A percentile compares a stretch with the other conserved stretches of the same genome.
Conservation (phyloP, 768 basidiomycete genomes). For the Boletus pseudo-olivaceus region DNA sequence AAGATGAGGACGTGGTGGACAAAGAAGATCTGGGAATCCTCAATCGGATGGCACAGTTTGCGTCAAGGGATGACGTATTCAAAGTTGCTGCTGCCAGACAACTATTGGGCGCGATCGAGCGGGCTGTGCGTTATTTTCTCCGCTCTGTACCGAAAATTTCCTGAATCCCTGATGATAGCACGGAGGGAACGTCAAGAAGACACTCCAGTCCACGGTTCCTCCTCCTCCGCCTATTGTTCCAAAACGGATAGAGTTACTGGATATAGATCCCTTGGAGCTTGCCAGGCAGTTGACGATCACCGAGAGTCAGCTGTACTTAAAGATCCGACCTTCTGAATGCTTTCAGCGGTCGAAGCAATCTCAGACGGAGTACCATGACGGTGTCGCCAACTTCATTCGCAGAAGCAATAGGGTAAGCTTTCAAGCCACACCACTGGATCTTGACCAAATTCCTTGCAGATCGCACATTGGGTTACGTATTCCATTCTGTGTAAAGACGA, state of each 20-base stretch:
- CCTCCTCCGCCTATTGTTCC: constrained; percentile 50
- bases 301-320: constrained; percentile 56
- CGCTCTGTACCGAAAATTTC: neutral
- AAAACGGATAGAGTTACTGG: constrained; percentile 50
- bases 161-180: constrained; percentile 15
- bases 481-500: constrained; percentile 54
- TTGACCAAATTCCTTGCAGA: constrained; percentile 24
- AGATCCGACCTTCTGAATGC: constrained; percentile 60
- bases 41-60: constrained; percentile 51
- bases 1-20: constrained; percentile 50
- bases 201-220: constrained; percentile 33
- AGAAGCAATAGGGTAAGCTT: constrained; percentile 49
- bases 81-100: constrained; percentile 46
- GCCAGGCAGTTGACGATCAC: constrained; percentile 67
- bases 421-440: neutral
- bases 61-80: constrained; percentile 39
- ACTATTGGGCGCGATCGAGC: constrained; percentile 45
- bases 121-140: constrained; percentile 39
- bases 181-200: constrained; percentile 35
- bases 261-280: constrained; percentile 61
- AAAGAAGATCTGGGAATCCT: constrained; percentile 52
- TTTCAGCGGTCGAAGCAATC: constrained; percentile 52
- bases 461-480: constrained; percentile 61
- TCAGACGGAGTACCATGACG: constrained; percentile 41
- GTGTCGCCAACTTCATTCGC: constrained; percentile 55